Conservation (phyloP, 2,329 filamentous ascomycete species). For the Venturia carpophila region DNA sequence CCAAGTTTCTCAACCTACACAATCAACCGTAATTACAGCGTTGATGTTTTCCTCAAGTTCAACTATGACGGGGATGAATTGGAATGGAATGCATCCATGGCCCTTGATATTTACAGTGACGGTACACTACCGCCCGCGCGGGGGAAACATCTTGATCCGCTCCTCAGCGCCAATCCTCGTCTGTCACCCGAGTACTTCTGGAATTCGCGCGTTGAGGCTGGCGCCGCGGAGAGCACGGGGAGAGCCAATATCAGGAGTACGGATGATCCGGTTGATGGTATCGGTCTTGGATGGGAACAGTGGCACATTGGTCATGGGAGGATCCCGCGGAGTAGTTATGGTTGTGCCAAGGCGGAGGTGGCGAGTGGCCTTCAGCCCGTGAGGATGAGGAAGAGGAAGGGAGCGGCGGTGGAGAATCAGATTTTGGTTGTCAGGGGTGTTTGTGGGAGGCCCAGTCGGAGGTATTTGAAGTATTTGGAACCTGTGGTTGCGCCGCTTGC, state of each 20-base stretch:
- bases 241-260: slow-evolving; percentile 1
- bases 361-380: not conserved
- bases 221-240: slow-evolving; percentile 11
- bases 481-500: slow-evolving; percentile 12
- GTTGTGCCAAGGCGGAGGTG: slow-evolving; percentile 5
- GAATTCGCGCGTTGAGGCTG: slow-evolving; percentile 13
- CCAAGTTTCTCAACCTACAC: slow-evolving; percentile 15
- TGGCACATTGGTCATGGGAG: slow-evolving; percentile 12
- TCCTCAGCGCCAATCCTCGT: slow-evolving; percentile 10
- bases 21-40: slow-evolving; percentile 14
- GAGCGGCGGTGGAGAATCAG: not conserved
- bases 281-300: not conserved
- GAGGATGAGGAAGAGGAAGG: slow-evolving; percentile 4
- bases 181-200: slow-evolving; percentile 14
- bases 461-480: slow-evolving; percentile 12
- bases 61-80: slow-evolving; percentile 7
- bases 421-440: slow-evolving; percentile 3
- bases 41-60: slow-evolving; percentile 13
- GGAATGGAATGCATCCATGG: slow-evolving; percentile 13
- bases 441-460: slow-evolving; percentile 12
- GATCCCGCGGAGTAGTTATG: slow-evolving; percentile 11
- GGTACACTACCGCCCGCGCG: not conserved
- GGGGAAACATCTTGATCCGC: slow-evolving; percentile 14
- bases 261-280: not conserved
- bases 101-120: slow-evolving; percentile 2